These are phyloP conservation scores for Taphrina flavorubra DNA, from an alignment of 1,139 yeast species.

Conservation along the genomic window DNA sequence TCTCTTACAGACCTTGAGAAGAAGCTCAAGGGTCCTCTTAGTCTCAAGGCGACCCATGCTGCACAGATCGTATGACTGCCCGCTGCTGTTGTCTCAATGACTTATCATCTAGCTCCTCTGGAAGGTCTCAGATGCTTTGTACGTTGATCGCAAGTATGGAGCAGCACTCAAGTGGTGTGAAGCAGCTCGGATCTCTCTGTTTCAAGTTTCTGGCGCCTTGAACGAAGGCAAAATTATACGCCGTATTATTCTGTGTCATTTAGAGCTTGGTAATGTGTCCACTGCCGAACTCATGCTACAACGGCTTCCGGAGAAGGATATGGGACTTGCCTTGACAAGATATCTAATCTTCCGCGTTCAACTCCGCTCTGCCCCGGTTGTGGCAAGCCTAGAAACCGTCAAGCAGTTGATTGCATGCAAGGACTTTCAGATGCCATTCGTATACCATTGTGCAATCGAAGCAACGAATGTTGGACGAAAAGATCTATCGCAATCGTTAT, in stretches of 20 bases:
- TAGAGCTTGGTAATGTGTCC: conserved; percentile 38
- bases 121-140: conserved; percentile 42
- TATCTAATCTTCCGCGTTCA: conserved; percentile 42
- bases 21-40: conserved; percentile 28
- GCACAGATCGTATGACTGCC: conserved; percentile 42
- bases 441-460: conserved; percentile 45
- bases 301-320: conserved; percentile 34
- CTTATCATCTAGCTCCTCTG: conserved; percentile 42
- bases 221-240: conserved; percentile 42
- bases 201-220: conserved; percentile 38
- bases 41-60: conserved; percentile 39
- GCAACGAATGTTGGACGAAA: conserved; percentile 43
- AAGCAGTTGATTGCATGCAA: conserved; percentile 21
- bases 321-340: conserved; percentile 42
- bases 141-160: conserved; percentile 32
- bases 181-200: conserved; percentile 38
- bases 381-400: conserved; percentile 20
- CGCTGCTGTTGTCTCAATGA: not conserved
- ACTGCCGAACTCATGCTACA: conserved; percentile 25
- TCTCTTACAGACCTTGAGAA: conserved; percentile 38
- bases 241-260: conserved; percentile 43
- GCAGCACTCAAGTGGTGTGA: conserved; percentile 43
- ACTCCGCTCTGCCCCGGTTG: conserved; percentile 27
- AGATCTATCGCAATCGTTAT: conserved; percentile 38
- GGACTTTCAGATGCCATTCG: conserved; percentile 26